phyloP scores from a whole-genome alignment of 495 filamentous ascomycete species.

The Hyaloscypha bicolor region DNA sequence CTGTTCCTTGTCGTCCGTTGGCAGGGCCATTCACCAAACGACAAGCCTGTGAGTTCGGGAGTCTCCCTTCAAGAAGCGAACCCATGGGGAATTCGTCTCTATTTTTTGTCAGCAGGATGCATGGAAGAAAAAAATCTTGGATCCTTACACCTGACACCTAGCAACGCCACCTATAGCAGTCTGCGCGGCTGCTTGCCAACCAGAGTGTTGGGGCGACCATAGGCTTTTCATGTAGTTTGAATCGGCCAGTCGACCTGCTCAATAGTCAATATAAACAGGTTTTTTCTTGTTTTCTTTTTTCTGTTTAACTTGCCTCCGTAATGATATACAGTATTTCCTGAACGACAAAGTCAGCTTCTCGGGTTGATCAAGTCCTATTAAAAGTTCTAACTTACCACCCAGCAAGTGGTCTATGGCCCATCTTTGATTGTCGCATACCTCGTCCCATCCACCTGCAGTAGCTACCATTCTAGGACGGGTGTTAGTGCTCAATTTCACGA shows the following conservation, averaged over 20 bases:
- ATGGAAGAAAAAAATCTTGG: background rate
- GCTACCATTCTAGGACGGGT: background rate
- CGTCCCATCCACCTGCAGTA: slow-evolving; percentile 10
- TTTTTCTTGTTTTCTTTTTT: background rate
- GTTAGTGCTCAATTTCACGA: background rate
- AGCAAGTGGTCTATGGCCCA: slow-evolving; percentile 15
- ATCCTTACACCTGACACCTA: background rate
- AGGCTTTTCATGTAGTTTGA: background rate
- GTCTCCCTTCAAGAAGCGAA: background rate
- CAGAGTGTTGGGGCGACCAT: slow-evolving; percentile 8
- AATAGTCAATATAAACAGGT: background rate
- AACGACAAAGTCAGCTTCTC: background rate
- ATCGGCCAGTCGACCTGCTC: background rate
- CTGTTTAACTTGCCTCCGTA: background rate
- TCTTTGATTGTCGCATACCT: slow-evolving; percentile 17
- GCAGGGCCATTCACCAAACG: slow-evolving; percentile 12
- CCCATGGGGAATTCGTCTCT: slow-evolving; percentile 17
- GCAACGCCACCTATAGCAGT: background rate
- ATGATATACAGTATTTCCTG: background rate
- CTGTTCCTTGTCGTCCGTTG: slow-evolving; percentile 11
- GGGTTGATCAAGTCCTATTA: background rate
- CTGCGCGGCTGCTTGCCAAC: slow-evolving; percentile 10
- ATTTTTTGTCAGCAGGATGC: slow-evolving; percentile 8
- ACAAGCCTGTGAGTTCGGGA: slow-evolving; percentile 8
- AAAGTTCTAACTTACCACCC: background rate